Base-by-base conservation (phyloP, 805 yeast genomes). In the Starmera caribaea region DNA sequence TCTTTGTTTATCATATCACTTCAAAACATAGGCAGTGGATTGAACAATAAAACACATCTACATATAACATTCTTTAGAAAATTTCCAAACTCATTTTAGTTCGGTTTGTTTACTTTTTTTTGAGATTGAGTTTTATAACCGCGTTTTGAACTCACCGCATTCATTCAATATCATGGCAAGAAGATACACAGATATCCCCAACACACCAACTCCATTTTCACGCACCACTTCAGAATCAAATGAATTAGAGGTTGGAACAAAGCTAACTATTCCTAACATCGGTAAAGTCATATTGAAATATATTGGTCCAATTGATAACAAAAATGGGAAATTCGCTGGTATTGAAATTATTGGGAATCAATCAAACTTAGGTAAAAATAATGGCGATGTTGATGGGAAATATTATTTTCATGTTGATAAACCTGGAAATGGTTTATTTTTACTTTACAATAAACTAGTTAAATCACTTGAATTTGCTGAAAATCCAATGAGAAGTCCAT, bases 321-420 rank as follows among this genome's bases (percentile, higher is more conserved):
- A 84, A 53, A 59, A 62, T 7, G 95, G 96, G 0, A 66, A 69
- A 10, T 90, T 79, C 64, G 96, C 89, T 5, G 98, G 98, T 3
- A 71, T 90, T 6, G 97, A 90, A 56, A 63, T 90, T 34, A 51
- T 77, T n/a, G 89, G 84, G 2, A 79, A 77, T 1, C 71, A 74
- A 32, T 62, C 73, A 0, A 54, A 65, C 5, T 66, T 74, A 40
- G 98, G 98, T 16, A 84, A 86, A 58, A 92, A 90, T 54, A 73
- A 76, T 40, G 98, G 98, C n/a, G 71, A 74, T 33, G 87, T 79
- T 35, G 73, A 80, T 41, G 95, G 95, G 0, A 55, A 64, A 8
- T 65, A 65, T 39, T 88, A 88, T 55, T 89, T 89, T 54, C 64
- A 66, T 5, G 85, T 89, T 0, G 60, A 65, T 6, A 61, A 54